These are phyloP conservation scores for Heterotrichella gracilis DNA, from an alignment of 352 stramenopile species.

Conservation along the genomic window DNA sequence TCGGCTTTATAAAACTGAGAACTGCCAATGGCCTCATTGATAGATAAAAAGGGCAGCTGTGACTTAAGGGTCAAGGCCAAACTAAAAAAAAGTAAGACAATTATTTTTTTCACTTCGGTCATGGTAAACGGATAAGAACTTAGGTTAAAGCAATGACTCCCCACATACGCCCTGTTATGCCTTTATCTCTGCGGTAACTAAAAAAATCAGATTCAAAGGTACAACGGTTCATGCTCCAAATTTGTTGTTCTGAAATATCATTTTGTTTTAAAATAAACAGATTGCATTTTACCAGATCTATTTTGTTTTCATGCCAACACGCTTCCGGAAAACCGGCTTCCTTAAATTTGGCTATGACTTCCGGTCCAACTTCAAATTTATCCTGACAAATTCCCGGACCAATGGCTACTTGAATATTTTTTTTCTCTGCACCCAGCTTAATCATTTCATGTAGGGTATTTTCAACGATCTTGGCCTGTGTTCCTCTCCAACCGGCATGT, in stretches of 20 bases:
- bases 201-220: not conserved
- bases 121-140: too few relatives aligned
- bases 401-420: not conserved
- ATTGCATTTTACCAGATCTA: not conserved
- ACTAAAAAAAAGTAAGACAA: constrained; percentile 5
- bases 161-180: not conserved
- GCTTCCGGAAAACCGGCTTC: not conserved
- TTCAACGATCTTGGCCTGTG: not conserved
- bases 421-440: not conserved
- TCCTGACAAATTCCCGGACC: not conserved
- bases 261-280: constrained; percentile 7
- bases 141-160: too few relatives aligned
- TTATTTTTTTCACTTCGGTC: not conserved
- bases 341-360: not conserved
- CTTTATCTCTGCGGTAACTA: constrained; percentile 1
- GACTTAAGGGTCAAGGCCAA: too few relatives aligned
- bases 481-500: not conserved
- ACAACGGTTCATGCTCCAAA: not conserved
- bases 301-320: not conserved
- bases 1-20: too few relatives aligned
- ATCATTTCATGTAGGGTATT: not conserved
- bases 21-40: too few relatives aligned
- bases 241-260: not conserved
- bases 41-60: too few relatives aligned
- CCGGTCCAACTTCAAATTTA: not conserved